Percentiles rank a stretch among this genome's conserved stretches.
Evolutionary conservation across 2,329 filamentous ascomycete species (phyloP).

Genomic region (Phoma sp.): DNA sequence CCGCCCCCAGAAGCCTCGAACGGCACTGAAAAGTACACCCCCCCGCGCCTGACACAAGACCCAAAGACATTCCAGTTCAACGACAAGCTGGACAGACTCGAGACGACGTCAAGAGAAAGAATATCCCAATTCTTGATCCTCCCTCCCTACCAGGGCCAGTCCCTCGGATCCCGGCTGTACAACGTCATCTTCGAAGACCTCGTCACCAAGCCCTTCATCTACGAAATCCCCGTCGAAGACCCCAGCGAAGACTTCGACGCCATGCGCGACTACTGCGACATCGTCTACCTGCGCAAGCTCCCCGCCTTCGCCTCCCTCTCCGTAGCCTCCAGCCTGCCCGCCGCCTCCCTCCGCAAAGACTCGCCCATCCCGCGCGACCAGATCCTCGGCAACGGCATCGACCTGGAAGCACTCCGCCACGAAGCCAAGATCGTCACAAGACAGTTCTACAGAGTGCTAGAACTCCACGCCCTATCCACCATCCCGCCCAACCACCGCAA

Average conservation of each 20-base stretch:
- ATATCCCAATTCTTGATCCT: constrained; percentile 95
- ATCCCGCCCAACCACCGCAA: constrained; percentile 60
- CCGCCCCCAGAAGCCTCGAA: constrained; percentile 38
- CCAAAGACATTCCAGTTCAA: constrained; percentile 41
- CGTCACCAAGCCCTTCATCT: constrained; percentile 70
- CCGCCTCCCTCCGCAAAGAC: constrained; percentile 61
- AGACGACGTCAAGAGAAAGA: constrained; percentile 78
- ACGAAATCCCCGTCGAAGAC: constrained; percentile 92
- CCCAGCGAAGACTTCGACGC: constrained; percentile 88
- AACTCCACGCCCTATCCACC: constrained; percentile 73
- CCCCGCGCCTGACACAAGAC: constrained; percentile 36
- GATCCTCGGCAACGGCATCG: constrained; percentile 65
- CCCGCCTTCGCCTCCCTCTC: constrained; percentile 65
- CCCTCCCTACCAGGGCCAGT: constrained; percentile 82
- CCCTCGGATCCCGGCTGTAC: constrained; percentile 83
- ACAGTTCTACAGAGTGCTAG: constrained; percentile 77
- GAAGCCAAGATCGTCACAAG: constrained; percentile 75
- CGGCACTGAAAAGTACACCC: constrained; percentile 50
- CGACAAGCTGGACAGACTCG: constrained; percentile 55
- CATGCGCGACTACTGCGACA: constrained; percentile 77
- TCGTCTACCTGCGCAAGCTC: constrained; percentile 67
- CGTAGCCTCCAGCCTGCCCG: constrained; percentile 58
- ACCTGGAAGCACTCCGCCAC: constrained; percentile 64
- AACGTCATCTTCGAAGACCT: constrained; percentile 77
- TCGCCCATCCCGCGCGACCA: constrained; percentile 58